These are phyloP conservation scores for Trichoderma sp. DNA, from an alignment of 2,329 filamentous ascomycete species.

Conservation along the genomic window DNA sequence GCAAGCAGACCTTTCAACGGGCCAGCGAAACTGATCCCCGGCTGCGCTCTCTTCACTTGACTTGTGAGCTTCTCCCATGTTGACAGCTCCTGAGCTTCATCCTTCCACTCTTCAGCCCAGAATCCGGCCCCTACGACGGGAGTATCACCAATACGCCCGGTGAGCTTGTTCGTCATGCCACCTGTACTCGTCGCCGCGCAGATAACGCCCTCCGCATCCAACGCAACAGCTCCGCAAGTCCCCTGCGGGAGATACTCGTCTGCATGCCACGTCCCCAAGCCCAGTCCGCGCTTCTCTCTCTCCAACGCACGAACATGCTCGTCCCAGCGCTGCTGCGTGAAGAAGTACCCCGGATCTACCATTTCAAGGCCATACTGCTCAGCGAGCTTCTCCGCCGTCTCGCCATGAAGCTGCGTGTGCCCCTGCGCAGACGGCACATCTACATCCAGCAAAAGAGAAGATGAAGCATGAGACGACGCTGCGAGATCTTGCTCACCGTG, in stretches of 20 bases:
- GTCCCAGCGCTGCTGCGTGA: constrained; percentile 76
- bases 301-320: constrained; percentile 68
- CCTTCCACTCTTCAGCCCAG: constrained; percentile 84
- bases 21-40: constrained; percentile 35
- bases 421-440: constrained; percentile 61
- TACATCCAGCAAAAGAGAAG: constrained; percentile 30
- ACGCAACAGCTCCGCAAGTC: constrained; percentile 79
- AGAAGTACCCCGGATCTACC: constrained; percentile 74
- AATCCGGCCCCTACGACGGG: constrained; percentile 83
- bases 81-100: constrained; percentile 36
- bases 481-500: constrained; percentile 65
- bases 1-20: constrained; percentile 55
- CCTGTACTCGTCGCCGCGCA: constrained; percentile 72
- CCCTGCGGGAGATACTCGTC: constrained; percentile 77
- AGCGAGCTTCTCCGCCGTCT: constrained; percentile 71
- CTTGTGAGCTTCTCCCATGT: constrained; percentile 29
- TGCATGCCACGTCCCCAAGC: constrained; percentile 58
- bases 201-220: constrained; percentile 75
- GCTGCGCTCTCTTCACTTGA: neutral
- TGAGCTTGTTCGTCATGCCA: constrained; percentile 86
- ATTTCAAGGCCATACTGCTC: constrained; percentile 69
- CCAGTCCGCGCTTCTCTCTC: constrained; percentile 50
- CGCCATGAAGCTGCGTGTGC: constrained; percentile 71
- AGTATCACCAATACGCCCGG: constrained; percentile 84
- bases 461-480: constrained; percentile 35